Evolutionary conservation across 2,329 filamentous ascomycete species (phyloP), one percentile per base, ranked within the genome.

Genomic region (Sphaerulina populicola): DNA sequence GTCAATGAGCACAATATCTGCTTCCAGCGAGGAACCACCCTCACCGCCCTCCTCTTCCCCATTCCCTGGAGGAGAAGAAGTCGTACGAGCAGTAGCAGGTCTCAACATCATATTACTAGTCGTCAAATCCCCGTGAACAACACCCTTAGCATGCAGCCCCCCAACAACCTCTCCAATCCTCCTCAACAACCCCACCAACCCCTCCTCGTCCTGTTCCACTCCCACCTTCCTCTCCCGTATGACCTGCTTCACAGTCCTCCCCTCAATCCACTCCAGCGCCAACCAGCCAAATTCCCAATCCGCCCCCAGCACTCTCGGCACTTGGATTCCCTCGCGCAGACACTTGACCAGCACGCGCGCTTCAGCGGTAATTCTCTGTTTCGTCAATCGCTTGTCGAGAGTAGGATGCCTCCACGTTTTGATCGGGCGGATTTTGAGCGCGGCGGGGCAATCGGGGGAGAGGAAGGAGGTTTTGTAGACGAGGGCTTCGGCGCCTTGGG

Each of bases 51-150:
- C 42, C 10, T 46, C 35, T 27, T 18, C 54, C 11, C 31, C 15
- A 11, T 75, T 39, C 11, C 31, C 30, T 1, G 1, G 23, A 27
- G 5, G 23, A 27, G 41, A 14, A 12, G 18, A n/a, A 11, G 41
- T 36, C 21, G 46, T 15, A 14, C 8, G 30, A 30, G 31, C 30
- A 7, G 39, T 14, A 33, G 74, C 54, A 14, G 12, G 15, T 21
- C 80, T 68, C 59, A 97, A 67, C 84, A 98, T 96, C 72, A 98
- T 77, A 71, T 98, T 98, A 71, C 90, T 96, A 57, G 90, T 98
- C 54, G 93, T 98, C 71, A 98, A 71, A 72, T 98, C 93, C 37
- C 93, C 93, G 72, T 98, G 93, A 53, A 95, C 82, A 50, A 97
- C 80, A 12, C 91, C 91, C n/a, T 82, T 77, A 49, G 77, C 78